Conservation (phyloP, 2,329 filamentous ascomycete species). For the Colletotrichum cereale region DNA sequence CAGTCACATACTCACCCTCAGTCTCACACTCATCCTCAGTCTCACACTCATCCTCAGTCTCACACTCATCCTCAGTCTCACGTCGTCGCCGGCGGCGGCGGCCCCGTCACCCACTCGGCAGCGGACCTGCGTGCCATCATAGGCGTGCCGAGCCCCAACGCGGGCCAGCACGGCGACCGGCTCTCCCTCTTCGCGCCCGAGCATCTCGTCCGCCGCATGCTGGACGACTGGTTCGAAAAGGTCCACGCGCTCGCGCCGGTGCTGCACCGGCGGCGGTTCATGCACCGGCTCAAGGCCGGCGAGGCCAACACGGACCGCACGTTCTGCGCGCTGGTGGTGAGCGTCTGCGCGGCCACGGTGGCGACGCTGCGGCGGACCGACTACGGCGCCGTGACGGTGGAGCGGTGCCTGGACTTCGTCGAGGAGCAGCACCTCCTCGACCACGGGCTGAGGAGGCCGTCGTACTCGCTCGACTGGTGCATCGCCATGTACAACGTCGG, state of each 20-base stretch:
- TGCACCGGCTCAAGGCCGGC: slow-evolving; percentile 45
- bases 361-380: slow-evolving; percentile 48
- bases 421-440: slow-evolving; percentile 46
- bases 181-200: slow-evolving; percentile 35
- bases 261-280: slow-evolving; percentile 48
- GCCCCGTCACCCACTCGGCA: not conserved
- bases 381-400: slow-evolving; percentile 46
- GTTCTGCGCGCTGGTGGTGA: slow-evolving; percentile 51
- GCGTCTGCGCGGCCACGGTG: slow-evolving; percentile 51
- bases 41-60: not conserved
- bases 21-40: not conserved
- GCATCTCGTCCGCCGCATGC: slow-evolving; percentile 41
- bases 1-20: not conserved
- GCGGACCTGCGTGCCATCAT: slow-evolving; percentile 33
- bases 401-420: slow-evolving; percentile 47
- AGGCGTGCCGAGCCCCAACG: slow-evolving; percentile 24
- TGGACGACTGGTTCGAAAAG: slow-evolving; percentile 52
- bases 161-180: slow-evolving; percentile 15
- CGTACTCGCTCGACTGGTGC: slow-evolving; percentile 51
- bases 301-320: slow-evolving; percentile 45
- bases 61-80: not conserved
- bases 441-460: slow-evolving; percentile 29
- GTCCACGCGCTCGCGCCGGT: slow-evolving; percentile 52
- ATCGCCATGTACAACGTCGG: slow-evolving; percentile 53
- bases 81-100: not conserved